phyloP scores from a whole-genome alignment of 1,284 basidiomycete genomes.

The Pseudozyma tsukubaensis region DNA sequence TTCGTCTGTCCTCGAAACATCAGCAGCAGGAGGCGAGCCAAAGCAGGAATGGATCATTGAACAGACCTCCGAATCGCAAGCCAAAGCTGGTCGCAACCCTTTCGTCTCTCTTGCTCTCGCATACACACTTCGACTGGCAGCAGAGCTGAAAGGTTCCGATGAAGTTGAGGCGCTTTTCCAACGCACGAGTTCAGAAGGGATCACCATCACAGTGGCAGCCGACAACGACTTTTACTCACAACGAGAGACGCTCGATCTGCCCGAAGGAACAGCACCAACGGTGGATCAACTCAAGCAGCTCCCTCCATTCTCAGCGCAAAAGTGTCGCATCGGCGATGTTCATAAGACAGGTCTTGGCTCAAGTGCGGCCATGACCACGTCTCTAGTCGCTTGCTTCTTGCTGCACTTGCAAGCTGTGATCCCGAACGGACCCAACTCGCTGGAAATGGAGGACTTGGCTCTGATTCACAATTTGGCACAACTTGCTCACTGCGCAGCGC shows the following conservation, averaged over 20 bases:
- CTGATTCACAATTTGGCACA: constrained; percentile 91
- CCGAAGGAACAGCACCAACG: constrained; percentile 51
- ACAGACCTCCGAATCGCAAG: constrained; percentile 42
- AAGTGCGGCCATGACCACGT: constrained; percentile 95
- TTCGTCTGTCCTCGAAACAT: constrained; percentile 8
- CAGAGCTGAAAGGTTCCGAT: constrained; percentile 69
- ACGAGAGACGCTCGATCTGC: constrained; percentile 73
- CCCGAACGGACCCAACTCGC: constrained; percentile 14
- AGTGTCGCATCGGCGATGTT: constrained; percentile 75
- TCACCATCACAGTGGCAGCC: constrained; percentile 82
- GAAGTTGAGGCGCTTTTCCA: constrained; percentile 17
- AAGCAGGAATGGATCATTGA: constrained; percentile 35
- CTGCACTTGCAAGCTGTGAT: constrained; percentile 77
- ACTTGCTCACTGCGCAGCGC: constrained; percentile 93
- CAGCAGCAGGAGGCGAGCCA: not conserved
- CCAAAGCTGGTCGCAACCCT: constrained; percentile 76
- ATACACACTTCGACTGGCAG: constrained; percentile 76
- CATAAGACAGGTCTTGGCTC: constrained; percentile 99
- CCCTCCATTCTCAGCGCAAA: constrained; percentile 75
- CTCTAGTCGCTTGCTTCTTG: constrained; percentile 86
- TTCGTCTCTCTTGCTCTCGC: constrained; percentile 90
- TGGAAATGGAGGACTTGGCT: constrained; percentile 52
- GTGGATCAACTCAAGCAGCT: constrained; percentile 72
- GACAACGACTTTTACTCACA: constrained; percentile 99
- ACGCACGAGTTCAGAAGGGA: constrained; percentile 70